Base-by-base conservation (phyloP, 768 basidiomycete species). In the Rhizopogon roseolus region DNA sequence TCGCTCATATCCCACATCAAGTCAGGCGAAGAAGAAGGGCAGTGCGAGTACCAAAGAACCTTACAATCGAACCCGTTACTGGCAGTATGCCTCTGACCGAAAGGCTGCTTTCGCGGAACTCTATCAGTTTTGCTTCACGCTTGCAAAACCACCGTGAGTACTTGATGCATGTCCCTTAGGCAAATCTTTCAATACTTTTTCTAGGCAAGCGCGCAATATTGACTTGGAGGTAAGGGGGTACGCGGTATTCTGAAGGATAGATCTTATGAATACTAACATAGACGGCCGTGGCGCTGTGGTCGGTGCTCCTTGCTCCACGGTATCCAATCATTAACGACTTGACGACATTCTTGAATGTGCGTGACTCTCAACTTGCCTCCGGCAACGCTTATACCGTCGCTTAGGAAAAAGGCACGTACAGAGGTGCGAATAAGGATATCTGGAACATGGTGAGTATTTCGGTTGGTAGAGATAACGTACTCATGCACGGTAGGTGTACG, bases 381-480 rank as follows among this genome's bases (percentile, higher is more conserved):
- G 43, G 10, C 44, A 40, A 7, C 48, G 25, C 8, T 13, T 37
- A 10, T 37, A 11, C 19, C 19, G 29, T 25, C 39, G 40, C 52
- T 50, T 53, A 76, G 71, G 71, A 81, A 49, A 74, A 68, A 55
- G 80, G 77, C 6, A 76, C 72, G 4, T 90, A 89, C 70, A 91
- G 85, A 63, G 87, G 85, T 0, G 81, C 84, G 13, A 93, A 90
- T 67, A 89, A 89, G 63, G 91, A 94, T 69, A 70, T 92, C 8
- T 94, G 91, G 91, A 80, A 69, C 53, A 93, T 93, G 90, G 90
- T 88, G 55, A 13, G 76, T 71, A 32, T 34, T 25, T 53, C 37
- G 16, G 10, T 29, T 25, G 10, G 41, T 22, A 16, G 39, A 17
- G 22, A 22, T 22, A 22, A 44, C 44, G 55, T 6, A 56, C 49